phyloP scores from a whole-genome alignment of 2,329 filamentous ascomycete genomes.

The Zymoseptoria pseudotritici region DNA sequence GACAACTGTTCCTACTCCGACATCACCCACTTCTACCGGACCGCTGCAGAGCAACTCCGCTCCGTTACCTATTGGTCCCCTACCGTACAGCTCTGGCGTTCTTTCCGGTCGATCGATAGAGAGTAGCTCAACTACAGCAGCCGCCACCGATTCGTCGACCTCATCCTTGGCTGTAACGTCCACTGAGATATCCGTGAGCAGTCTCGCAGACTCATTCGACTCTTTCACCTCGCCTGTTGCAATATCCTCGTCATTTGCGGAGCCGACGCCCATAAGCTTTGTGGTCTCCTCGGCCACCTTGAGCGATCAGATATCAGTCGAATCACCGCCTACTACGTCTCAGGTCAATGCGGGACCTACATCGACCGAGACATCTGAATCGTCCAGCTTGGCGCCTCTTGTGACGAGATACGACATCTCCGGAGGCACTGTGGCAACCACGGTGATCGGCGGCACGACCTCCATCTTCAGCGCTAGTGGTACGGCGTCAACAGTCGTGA shows the following conservation, averaged over 20 bases:
- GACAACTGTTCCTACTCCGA: too few relatives aligned
- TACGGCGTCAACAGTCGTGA: neutral
- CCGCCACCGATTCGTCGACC: neutral
- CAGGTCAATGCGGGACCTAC: neutral
- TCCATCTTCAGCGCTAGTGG: neutral
- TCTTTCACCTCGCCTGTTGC: neutral
- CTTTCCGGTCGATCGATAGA: neutral
- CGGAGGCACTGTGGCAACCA: neutral
- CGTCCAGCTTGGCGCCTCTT: neutral
- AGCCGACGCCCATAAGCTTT: neutral
- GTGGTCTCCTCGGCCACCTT: neutral
- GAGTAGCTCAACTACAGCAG: neutral
- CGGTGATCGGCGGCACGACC: neutral
- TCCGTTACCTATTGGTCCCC: too few relatives aligned
- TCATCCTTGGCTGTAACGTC: neutral
- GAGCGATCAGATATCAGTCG: neutral
- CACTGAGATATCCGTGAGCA: neutral
- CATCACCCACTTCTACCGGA: too few relatives aligned
- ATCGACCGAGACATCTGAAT: neutral
- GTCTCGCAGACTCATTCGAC: neutral
- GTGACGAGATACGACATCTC: conserved; percentile 1
- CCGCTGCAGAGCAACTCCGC: too few relatives aligned
- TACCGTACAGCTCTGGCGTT: neutral
- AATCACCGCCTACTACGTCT: neutral
- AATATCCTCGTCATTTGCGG: neutral